Conservation (phyloP, 2,329 filamentous ascomycete species). For the Colletotrichum higginsianum region DNA sequence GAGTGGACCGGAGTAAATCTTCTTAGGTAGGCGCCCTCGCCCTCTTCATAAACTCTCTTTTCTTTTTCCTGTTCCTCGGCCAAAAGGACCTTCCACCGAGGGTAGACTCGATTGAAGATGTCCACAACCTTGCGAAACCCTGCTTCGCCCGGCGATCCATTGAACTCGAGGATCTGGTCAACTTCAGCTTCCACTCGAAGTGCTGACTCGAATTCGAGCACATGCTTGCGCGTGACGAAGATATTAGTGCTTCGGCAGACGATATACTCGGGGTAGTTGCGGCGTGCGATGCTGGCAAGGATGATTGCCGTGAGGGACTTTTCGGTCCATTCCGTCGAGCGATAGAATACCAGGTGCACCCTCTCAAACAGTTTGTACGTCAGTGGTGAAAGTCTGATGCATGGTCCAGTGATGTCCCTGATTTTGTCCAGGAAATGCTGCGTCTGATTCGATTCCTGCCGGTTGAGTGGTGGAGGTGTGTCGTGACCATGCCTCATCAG, state of each 20-base stretch:
- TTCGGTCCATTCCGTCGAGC: slow-evolving; percentile 97
- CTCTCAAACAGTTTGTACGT: slow-evolving; percentile 89
- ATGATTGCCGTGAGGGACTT: slow-evolving; percentile 97
- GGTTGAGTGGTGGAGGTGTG: slow-evolving; percentile 46
- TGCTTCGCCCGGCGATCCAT: slow-evolving; percentile 76
- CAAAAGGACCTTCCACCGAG: slow-evolving; percentile 83
- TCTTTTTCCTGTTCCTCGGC: slow-evolving; percentile 84
- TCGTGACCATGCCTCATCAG: slow-evolving; percentile 49
- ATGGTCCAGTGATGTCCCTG: slow-evolving; percentile 82
- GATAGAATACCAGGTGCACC: slow-evolving; percentile 95
- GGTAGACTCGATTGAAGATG: slow-evolving; percentile 81
- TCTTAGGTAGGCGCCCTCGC: slow-evolving; percentile 90
- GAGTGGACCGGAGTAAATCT: slow-evolving; percentile 93
- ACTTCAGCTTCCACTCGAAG: slow-evolving; percentile 86
- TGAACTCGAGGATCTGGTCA: slow-evolving; percentile 86
- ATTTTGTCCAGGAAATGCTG: slow-evolving; percentile 85
- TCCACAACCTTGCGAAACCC: slow-evolving; percentile 78
- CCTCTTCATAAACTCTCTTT: slow-evolving; percentile 81
- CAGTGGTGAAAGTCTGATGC: slow-evolving; percentile 82
- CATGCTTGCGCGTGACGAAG: slow-evolving; percentile 80
- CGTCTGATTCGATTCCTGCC: slow-evolving; percentile 73
- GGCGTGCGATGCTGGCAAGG: slow-evolving; percentile 87
- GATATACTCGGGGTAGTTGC: slow-evolving; percentile 91
- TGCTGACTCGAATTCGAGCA: slow-evolving; percentile 92
- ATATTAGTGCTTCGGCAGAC: slow-evolving; percentile 93